phyloP scores from a whole-genome alignment of 441 rosid species.

The Manihot esculenta region DNA sequence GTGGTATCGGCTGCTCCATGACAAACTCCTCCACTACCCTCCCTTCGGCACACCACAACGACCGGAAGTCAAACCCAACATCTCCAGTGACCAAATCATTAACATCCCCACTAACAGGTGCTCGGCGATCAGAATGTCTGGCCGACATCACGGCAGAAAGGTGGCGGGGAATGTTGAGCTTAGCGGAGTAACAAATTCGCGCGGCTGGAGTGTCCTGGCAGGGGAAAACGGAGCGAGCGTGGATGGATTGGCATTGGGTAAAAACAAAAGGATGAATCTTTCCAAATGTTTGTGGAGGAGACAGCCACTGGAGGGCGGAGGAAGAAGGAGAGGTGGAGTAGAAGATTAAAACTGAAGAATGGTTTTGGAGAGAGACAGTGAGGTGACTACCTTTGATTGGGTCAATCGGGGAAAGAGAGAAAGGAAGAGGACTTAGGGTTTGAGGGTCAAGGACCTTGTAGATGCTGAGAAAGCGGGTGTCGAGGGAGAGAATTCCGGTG shows the following conservation, averaged over 20 bases:
- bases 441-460: constrained; percentile 43
- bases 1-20: constrained; percentile 87
- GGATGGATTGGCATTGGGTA: constrained; percentile 86
- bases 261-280: constrained; percentile 67
- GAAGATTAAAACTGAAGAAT: constrained; percentile 44
- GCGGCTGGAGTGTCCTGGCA: constrained; percentile 94
- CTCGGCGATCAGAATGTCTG: constrained; percentile 57
- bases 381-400: constrained; percentile 57
- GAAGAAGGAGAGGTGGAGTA: constrained; percentile 69
- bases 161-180: constrained; percentile 57
- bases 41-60: constrained; percentile 63
- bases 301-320: constrained; percentile 92
- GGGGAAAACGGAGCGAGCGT: constrained; percentile 85
- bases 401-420: constrained; percentile 44
- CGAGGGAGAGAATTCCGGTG: constrained; percentile 63
- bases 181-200: constrained; percentile 57
- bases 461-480: constrained; percentile 63
- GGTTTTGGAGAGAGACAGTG: constrained; percentile 44
- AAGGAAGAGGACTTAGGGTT: constrained; percentile 46
- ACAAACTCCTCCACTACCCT: constrained; percentile 79
- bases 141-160: constrained; percentile 90
- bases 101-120: constrained; percentile 47
- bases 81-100: constrained; percentile 19
- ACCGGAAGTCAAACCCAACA: constrained; percentile 26
- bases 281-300: constrained; percentile 71